These are phyloP conservation scores for Exserohilum turcica DNA, from an alignment of 2,329 filamentous ascomycete species.

Conservation along the genomic window DNA sequence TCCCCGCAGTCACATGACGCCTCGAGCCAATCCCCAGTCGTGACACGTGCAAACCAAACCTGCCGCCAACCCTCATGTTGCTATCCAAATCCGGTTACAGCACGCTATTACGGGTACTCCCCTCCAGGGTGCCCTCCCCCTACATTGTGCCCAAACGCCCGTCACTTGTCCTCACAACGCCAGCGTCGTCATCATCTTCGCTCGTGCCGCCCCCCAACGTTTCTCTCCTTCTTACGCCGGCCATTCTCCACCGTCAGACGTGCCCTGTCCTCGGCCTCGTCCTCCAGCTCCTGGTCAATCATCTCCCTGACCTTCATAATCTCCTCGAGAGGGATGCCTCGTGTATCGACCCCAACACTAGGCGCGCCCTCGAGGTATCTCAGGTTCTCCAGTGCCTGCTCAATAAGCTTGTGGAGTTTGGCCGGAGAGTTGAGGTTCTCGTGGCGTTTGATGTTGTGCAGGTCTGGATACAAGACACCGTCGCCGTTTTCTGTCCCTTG, in stretches of 20 bases:
- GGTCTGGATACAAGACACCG: constrained; percentile 78
- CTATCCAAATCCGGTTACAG: too few species aligned
- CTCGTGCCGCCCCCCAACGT: constrained; percentile 53
- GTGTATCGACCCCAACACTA: constrained; percentile 75
- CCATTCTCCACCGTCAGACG: constrained; percentile 60
- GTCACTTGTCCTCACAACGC: background rate
- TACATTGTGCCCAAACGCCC: background rate
- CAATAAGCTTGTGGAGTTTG: constrained; percentile 74
- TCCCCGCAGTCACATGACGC: background rate
- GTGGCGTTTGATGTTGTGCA: constrained; percentile 74
- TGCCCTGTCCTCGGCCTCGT: constrained; percentile 66
- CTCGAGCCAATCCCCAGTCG: too few species aligned
- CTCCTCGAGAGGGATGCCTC: constrained; percentile 74
- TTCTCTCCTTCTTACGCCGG: constrained; percentile 51
- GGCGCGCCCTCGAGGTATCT: constrained; percentile 83
- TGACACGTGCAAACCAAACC: too few species aligned
- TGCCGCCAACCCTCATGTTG: too few species aligned
- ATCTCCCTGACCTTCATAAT: constrained; percentile 64
- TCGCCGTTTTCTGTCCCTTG: constrained; percentile 71
- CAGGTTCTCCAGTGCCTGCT: constrained; percentile 82
- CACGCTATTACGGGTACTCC: too few species aligned
- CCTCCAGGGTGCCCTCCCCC: background rate
- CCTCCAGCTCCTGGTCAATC: constrained; percentile 69
- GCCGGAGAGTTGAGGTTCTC: constrained; percentile 81
- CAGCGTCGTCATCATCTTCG: constrained; percentile 37